A percentile compares a stretch with the other conserved stretches of the same genome.
Evolutionary conservation across 441 rosid species (phyloP).

Genomic region (Euphorbia celastroides): DNA sequence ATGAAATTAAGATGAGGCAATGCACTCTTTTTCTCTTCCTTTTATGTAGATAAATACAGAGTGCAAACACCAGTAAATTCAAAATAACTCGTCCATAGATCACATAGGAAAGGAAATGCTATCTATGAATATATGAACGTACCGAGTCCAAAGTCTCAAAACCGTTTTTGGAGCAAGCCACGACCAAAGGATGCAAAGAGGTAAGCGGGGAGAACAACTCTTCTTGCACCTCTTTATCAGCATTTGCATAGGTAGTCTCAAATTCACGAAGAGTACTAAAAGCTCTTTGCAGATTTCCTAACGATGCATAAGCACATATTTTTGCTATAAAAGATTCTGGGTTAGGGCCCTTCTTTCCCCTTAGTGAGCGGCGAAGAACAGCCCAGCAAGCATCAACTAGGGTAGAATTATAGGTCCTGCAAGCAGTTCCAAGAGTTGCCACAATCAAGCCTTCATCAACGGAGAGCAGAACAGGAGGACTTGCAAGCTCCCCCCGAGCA

Average conservation of each 20-base stretch:
- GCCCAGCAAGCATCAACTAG: slow-evolving; percentile 84
- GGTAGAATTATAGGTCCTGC: slow-evolving; percentile 57
- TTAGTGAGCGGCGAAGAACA: slow-evolving; percentile 56
- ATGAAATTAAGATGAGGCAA: background rate
- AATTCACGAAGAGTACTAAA: slow-evolving; percentile 62
- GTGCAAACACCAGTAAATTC: background rate
- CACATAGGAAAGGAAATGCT: background rate
- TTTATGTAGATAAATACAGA: too few species aligned
- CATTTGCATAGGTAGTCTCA: slow-evolving; percentile 54
- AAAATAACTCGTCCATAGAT: background rate
- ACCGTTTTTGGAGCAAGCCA: slow-evolving; percentile 83
- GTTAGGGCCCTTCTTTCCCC: slow-evolving; percentile 59
- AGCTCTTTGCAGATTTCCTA: slow-evolving; percentile 76
- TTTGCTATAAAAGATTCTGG: slow-evolving; percentile 72
- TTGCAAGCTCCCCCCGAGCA: slow-evolving; percentile 54
- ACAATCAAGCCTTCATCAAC: slow-evolving; percentile 83
- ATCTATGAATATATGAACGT: slow-evolving; percentile 22
- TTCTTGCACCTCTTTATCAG: slow-evolving; percentile 37
- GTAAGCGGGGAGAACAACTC: slow-evolving; percentile 87
- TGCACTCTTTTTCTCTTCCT: background rate
- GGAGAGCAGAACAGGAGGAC: slow-evolving; percentile 51
- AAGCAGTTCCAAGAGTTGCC: slow-evolving; percentile 78
- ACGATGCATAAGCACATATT: slow-evolving; percentile 65
- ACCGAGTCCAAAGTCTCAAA: slow-evolving; percentile 86
- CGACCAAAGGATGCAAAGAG: slow-evolving; percentile 65